Evolutionary conservation across 495 filamentous ascomycete genomes (phyloP).

Genomic region (Aspergillus indologenus): DNA sequence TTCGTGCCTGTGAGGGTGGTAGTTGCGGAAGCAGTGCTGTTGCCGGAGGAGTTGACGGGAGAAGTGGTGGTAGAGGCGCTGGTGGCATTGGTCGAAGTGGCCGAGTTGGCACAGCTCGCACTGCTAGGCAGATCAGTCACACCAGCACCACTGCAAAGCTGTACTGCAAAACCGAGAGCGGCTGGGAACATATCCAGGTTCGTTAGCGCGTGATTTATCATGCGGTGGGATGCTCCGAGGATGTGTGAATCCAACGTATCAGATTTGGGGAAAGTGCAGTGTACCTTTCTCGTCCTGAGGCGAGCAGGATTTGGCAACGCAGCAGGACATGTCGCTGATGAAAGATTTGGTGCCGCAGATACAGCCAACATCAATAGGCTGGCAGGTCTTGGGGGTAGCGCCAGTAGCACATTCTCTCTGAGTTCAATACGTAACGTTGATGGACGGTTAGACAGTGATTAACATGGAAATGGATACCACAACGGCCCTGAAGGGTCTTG

Average conservation of each 20-base stretch:
- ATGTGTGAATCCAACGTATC: too few relatives aligned
- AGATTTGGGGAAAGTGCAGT: conserved; percentile 15
- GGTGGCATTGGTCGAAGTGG: conserved; percentile 12
- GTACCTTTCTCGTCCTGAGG: conserved; percentile 54
- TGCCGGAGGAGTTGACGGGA: not conserved
- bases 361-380: conserved; percentile 55
- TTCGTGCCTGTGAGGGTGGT: conserved; percentile 7
- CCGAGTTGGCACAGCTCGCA: conserved; percentile 25
- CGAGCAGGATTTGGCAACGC: conserved; percentile 56
- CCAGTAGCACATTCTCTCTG: conserved; percentile 54
- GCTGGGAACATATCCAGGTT: conserved; percentile 24
- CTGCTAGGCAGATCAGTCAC: conserved; percentile 38
- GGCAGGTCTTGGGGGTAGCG: conserved; percentile 51
- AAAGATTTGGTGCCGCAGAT: conserved; percentile 63
- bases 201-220: not conserved
- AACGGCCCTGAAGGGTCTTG: not conserved
- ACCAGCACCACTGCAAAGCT: conserved; percentile 47
- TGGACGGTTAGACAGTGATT: not conserved
- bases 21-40: conserved; percentile 6
- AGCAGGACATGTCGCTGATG: conserved; percentile 63
- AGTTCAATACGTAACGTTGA: conserved; percentile 6
- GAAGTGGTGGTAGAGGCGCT: conserved; percentile 1
- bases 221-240: too few relatives aligned
- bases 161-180: conserved; percentile 47
- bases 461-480: not conserved